Evolutionary conservation across 371 early-diverging fungal genomes (phyloP).

Genomic region (Entomophthora muscae): DNA sequence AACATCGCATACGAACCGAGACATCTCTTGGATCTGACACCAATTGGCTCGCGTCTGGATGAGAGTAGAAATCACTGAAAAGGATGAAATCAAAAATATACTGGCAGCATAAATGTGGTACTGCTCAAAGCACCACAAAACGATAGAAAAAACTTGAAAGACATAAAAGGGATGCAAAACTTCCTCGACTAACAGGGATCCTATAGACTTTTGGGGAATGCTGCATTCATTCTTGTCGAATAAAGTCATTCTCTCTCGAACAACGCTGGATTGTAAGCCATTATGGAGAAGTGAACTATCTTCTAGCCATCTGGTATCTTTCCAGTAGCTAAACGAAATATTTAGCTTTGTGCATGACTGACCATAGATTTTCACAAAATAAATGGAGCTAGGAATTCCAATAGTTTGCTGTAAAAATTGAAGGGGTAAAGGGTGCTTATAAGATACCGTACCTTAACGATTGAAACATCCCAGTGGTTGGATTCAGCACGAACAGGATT

Average conservation of each 20-base stretch:
- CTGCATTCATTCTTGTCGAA: slow-evolving; percentile 78
- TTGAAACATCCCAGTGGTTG: neutral
- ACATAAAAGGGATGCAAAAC: slow-evolving; percentile 87
- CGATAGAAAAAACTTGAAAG: slow-evolving; percentile 78
- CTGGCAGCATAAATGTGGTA: slow-evolving; percentile 91
- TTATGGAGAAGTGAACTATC: slow-evolving; percentile 22
- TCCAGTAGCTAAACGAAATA: slow-evolving; percentile 24
- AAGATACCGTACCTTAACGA: slow-evolving; percentile 17
- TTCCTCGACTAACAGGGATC: slow-evolving; percentile 67
- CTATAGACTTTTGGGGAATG: slow-evolving; percentile 56
- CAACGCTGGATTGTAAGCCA: slow-evolving; percentile 31
- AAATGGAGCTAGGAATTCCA: neutral
- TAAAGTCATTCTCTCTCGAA: slow-evolving; percentile 38
- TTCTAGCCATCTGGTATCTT: slow-evolving; percentile 51
- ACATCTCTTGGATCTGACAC: slow-evolving; percentile 67
- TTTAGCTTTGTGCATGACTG: neutral
- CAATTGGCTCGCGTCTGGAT: slow-evolving; percentile 63
- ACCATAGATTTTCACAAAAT: neutral
- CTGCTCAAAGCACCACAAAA: slow-evolving; percentile 82
- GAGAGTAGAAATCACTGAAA: slow-evolving; percentile 62
- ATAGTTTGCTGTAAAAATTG: slow-evolving; percentile 67
- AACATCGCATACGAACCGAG: slow-evolving; percentile 62
- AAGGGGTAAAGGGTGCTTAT: slow-evolving; percentile 31
- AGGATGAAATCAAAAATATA: slow-evolving; percentile 63
- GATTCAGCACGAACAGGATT: neutral